These are phyloP conservation scores for Vaccinium macrocarpon DNA, from an alignment of 148 eudicot genomes.

Conservation along the genomic window DNA sequence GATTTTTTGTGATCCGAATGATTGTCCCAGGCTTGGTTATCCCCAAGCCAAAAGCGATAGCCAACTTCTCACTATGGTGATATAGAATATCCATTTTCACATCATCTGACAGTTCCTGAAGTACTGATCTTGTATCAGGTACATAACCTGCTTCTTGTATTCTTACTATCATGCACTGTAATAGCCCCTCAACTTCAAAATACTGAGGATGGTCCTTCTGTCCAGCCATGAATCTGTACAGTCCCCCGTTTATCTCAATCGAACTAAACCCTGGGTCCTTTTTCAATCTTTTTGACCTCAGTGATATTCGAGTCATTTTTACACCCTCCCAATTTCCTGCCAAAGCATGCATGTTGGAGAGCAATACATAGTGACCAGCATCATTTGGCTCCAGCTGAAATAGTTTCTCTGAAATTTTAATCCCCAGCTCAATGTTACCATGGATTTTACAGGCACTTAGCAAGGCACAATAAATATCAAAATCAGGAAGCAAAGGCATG, in stretches of 20 bases:
- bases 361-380: constrained; percentile 43
- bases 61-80: constrained; percentile 30
- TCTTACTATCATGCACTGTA: constrained; percentile 11
- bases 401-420: constrained; percentile 35
- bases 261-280: constrained; percentile 53
- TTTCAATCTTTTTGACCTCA: constrained; percentile 36
- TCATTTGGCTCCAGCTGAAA: constrained; percentile 35
- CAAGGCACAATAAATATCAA: constrained; percentile 44
- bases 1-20: constrained; percentile 24
- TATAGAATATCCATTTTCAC: constrained; percentile 23
- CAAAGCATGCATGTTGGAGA: constrained; percentile 49
- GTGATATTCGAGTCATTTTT: constrained; percentile 20
- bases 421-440: constrained; percentile 38
- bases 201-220: constrained; percentile 31
- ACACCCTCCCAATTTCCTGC: constrained; percentile 40
- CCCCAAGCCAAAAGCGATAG: constrained; percentile 20
- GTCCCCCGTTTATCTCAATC: constrained; percentile 28
- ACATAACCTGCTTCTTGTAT: constrained; percentile 24
- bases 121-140: constrained; percentile 18
- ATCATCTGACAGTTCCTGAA: constrained; percentile 20
- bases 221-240: constrained; percentile 29
- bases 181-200: constrained; percentile 18
- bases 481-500: constrained; percentile 33
- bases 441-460: constrained; percentile 48
- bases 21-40: constrained; percentile 16